Conservation (phyloP, 176 grass and related monocot species). For the Hordeum marinum region DNA sequence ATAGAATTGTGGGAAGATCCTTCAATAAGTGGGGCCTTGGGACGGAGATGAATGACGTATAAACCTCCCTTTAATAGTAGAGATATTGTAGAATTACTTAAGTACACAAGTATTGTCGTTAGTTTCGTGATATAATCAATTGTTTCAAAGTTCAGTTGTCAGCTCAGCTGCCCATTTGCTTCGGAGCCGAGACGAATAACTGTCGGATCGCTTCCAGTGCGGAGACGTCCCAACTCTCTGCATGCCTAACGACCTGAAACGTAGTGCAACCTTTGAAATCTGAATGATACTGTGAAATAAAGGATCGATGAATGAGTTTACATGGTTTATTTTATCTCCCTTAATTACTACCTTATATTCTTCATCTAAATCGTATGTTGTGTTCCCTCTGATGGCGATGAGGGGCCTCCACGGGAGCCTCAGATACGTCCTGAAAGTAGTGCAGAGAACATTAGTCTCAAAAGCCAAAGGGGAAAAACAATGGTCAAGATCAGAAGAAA, state of each 20-base stretch:
- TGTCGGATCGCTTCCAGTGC: constrained; percentile 64
- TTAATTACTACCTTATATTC: constrained; percentile 36
- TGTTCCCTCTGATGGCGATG: constrained; percentile 69
- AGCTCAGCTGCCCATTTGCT: background rate
- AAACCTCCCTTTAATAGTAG: no score
- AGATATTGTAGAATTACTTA: background rate
- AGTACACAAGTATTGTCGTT: background rate
- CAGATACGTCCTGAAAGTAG: constrained; percentile 51
- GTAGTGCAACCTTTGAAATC: background rate
- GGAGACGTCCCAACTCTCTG: constrained; percentile 85
- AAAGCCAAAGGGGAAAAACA: no score
- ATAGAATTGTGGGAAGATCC: no score
- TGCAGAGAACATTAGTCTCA: background rate
- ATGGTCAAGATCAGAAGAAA: background rate
- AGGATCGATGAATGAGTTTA: background rate
- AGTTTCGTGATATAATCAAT: background rate
- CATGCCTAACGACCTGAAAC: constrained; percentile 61
- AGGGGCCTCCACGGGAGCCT: constrained; percentile 93
- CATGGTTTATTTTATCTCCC: no score
- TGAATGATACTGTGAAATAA: background rate
- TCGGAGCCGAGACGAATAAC: constrained; percentile 42
- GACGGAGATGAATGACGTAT: no score
- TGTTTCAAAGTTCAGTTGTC: background rate
- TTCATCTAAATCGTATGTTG: constrained; percentile 68
- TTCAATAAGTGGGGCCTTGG: no score